Percentiles rank a stretch among this genome's conserved stretches.
These are phyloP conservation scores for Platanthera zijinensis DNA, from an alignment of 106 monocot species.

Conservation along the genomic window DNA sequence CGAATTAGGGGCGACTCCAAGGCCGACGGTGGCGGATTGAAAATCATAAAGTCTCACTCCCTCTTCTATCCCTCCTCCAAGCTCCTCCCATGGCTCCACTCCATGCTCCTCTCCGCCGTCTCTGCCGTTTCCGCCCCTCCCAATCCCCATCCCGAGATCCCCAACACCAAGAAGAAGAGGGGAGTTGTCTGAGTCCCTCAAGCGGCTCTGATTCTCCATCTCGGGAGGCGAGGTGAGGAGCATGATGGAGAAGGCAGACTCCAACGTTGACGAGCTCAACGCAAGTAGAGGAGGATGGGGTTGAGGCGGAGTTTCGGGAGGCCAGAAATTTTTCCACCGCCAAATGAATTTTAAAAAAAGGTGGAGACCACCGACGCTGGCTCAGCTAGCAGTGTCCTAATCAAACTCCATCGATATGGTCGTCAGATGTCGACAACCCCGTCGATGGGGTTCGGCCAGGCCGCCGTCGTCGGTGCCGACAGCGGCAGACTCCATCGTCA, in stretches of 20 bases:
- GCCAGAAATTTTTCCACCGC: too few species aligned
- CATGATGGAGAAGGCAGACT: slow-evolving; percentile 37
- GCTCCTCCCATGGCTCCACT: slow-evolving; percentile 8
- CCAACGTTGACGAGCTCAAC: slow-evolving; percentile 32
- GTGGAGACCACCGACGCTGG: too few species aligned
- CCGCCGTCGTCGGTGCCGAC: too few species aligned
- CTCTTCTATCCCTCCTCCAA: slow-evolving; percentile 1
- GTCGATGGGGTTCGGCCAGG: too few species aligned
- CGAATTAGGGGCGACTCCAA: too few species aligned
- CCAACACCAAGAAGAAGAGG: not conserved
- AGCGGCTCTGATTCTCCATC: slow-evolving; percentile 17
- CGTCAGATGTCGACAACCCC: too few species aligned
- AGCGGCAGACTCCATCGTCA: too few species aligned
- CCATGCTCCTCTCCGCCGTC: slow-evolving; percentile 1
- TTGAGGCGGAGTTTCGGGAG: slow-evolving; percentile 30
- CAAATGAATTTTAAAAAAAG: too few species aligned
- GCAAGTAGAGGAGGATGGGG: slow-evolving; percentile 1
- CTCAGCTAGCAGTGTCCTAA: too few species aligned
- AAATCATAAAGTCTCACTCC: too few species aligned
- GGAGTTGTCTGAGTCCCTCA: slow-evolving; percentile 39
- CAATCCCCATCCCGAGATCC: not conserved
- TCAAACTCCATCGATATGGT: too few species aligned
- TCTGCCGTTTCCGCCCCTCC: not conserved
- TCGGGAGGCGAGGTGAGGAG: slow-evolving; percentile 16
- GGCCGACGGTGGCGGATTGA: too few species aligned